Base-by-base conservation (phyloP, 2,329 filamentous ascomycete genomes). In the Pseudocercospora pini-densiflorae region DNA sequence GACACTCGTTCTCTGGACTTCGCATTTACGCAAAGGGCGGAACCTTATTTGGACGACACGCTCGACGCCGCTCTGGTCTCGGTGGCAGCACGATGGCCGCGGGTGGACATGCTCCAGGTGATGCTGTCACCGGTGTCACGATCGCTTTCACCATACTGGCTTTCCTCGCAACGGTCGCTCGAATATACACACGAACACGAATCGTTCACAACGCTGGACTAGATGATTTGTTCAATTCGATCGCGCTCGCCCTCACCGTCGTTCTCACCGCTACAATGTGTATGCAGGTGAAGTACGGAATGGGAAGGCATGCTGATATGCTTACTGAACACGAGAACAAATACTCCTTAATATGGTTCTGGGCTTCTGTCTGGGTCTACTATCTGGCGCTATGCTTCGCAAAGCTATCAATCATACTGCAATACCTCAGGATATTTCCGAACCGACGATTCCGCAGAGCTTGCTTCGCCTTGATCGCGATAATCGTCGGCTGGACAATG, bases 351-450 rank as follows among this genome's bases (percentile, higher is more conserved):
- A 71, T 72, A 55, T 71, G 67, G 45, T 75, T 73, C 60, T 73
- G 70, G 68, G 64, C 68, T 12, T 71, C 68, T 0, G 67, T 75
- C 31, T 68, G 70, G 64, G 55, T 73, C 4, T 75, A 75, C 68
- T 71, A 74, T 27, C 65, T 72, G 2, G 72, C 66, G 3, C 67
- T 75, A 2, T 71, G 70, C 64, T 68, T 73, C 36, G 73, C 74
- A 23, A 79, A 79, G 66, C 69, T 76, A 57, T 77, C 76, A 1
- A 78, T 79, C 40, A 62, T 79, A 14, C 61, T 77, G 33, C 77
- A 78, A 61, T 79, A 78, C 61, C 63, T 75, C 5, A 75, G 76
- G 40, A 74, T 79, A 59, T 79, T 79, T 49, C 69, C 73, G 5
- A 69, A 74, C 3, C 64, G 45, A 9, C 67, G 64, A 6, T 74